Base-by-base conservation (phyloP, 768 basidiomycete species). In the Calocera cornea region DNA sequence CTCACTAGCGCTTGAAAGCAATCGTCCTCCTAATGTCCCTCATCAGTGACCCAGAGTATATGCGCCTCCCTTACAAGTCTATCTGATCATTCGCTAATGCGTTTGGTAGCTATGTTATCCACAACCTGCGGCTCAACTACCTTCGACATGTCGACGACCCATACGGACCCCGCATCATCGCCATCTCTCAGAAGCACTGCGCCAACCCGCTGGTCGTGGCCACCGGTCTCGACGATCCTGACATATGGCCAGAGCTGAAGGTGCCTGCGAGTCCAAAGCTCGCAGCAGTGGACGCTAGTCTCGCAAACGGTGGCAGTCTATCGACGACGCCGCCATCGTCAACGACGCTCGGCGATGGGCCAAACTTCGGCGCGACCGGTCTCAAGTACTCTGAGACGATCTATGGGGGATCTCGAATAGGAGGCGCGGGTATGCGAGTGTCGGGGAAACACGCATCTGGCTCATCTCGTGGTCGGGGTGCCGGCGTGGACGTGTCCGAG, bases 301-400 rank as follows among this genome's bases (percentile, higher is more conserved):
- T 66, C 54, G 44, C 69, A 29, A 31, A 41, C 65, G 44, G 36
- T 38, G 14, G 69, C 44, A 12, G 31, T 65, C 12, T 34, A 34
- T 31, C 41, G 60, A 10, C 41, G 36, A 19, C 19, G 64, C 7
- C 38, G 27, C 50, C 40, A 0, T n/a, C 41, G 24, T n/a, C 41
- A 8, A 63, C 40, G n/a, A 2, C 41, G 14, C 66, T 31, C 16
- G 65, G 69, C 31, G 66, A 34, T 24, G 68, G 65, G 36, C 67
- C 64, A 19, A 66, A 47, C 16, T 24, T 65, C 29, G 75, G 87
- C 72, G 74, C 84, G 70, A 76, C 80, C 12, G 73, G 83, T 16
- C 81, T 97, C 70, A 90, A 88, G 73, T 88, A 95, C 76, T 89
- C 91, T 5, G 86, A 88, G 72, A 97, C 95, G 1, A 95, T 97